Evolutionary conservation across 805 yeast species (phyloP).

Genomic region (Suhomyces kilbournensis): DNA sequence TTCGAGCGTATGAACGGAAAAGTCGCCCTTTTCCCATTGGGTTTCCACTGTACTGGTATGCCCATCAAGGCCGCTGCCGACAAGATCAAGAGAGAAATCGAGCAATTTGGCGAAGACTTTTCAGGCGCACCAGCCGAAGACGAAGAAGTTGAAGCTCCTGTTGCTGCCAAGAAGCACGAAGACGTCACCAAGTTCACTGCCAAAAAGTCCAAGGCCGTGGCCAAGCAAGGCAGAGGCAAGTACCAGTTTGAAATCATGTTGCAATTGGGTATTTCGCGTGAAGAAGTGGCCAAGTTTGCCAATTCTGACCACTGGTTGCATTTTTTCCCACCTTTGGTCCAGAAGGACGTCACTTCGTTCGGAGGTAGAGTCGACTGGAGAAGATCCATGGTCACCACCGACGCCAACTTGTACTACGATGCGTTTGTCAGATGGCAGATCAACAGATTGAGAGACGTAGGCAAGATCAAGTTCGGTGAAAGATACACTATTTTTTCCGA

Average conservation of each 20-base stretch:
- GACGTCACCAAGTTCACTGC: conserved; percentile 91
- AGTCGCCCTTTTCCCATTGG: conserved; percentile 89
- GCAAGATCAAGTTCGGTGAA: conserved; percentile 96
- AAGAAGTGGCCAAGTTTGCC: conserved; percentile 83
- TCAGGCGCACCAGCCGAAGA: conserved; percentile 62
- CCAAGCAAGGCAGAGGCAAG: conserved; percentile 91
- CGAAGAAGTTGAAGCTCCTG: conserved; percentile 39
- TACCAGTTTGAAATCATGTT: conserved; percentile 96
- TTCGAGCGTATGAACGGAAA: conserved; percentile 94
- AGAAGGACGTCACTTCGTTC: conserved; percentile 70
- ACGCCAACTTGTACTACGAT: conserved; percentile 91
- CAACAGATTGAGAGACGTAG: conserved; percentile 76
- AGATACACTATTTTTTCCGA: conserved; percentile 96
- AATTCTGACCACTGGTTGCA: conserved; percentile 89
- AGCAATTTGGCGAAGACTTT: conserved; percentile 82
- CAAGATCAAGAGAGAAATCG: conserved; percentile 88
- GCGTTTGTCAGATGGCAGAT: conserved; percentile 96
- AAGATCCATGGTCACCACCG: conserved; percentile 93
- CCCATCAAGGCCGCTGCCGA: conserved; percentile 96
- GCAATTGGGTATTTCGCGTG: conserved; percentile 83
- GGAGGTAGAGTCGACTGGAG: conserved; percentile 99
- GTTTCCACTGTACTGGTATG: conserved; percentile 99
- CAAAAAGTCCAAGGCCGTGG: conserved; percentile 88
- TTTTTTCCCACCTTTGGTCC: conserved; percentile 87
- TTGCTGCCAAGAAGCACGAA: conserved; percentile 44